Conservation (phyloP, 139 green algal genomes). For the Chlamydomonas sp. region DNA sequence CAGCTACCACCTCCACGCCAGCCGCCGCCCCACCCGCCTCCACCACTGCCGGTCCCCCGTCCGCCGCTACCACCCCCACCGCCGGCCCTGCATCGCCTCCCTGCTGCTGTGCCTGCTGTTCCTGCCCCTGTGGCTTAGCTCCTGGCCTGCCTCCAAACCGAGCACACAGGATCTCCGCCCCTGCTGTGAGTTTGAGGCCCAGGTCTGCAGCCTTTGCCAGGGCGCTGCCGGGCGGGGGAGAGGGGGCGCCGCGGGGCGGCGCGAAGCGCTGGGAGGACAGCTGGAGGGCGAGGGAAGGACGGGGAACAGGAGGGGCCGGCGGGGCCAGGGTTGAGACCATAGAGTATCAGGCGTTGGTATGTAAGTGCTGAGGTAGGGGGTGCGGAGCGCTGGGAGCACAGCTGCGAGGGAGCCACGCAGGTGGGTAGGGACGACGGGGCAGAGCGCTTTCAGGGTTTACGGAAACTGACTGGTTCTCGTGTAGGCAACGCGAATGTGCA, state of each 20-base stretch:
- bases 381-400: too few species aligned
- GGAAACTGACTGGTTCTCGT: too few species aligned
- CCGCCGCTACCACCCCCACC: neutral
- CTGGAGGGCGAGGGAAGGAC: too few species aligned
- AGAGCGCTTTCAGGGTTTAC: too few species aligned
- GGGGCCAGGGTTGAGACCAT: too few species aligned
- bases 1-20: neutral
- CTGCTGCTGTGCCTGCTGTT: neutral
- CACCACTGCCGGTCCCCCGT: neutral
- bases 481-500: too few species aligned
- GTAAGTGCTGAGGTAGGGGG: too few species aligned
- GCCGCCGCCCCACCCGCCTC: neutral
- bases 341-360: too few species aligned
- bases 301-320: constrained; percentile 66
- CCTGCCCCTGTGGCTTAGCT: neutral
- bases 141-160: too few species aligned
- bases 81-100: neutral
- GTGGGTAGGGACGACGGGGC: too few species aligned
- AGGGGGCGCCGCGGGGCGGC: constrained; percentile 47
- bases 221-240: constrained; percentile 47
- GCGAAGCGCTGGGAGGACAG: constrained; percentile 72
- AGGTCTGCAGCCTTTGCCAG: constrained; percentile 52
- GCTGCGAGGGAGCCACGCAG: too few species aligned
- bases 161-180: constrained; percentile 75
- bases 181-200: constrained; percentile 78